Percentiles rank a stretch among this genome's conserved stretches.
These are phyloP conservation scores for Termitomyces sp. DNA, from an alignment of 768 basidiomycete species.

Conservation along the genomic window DNA sequence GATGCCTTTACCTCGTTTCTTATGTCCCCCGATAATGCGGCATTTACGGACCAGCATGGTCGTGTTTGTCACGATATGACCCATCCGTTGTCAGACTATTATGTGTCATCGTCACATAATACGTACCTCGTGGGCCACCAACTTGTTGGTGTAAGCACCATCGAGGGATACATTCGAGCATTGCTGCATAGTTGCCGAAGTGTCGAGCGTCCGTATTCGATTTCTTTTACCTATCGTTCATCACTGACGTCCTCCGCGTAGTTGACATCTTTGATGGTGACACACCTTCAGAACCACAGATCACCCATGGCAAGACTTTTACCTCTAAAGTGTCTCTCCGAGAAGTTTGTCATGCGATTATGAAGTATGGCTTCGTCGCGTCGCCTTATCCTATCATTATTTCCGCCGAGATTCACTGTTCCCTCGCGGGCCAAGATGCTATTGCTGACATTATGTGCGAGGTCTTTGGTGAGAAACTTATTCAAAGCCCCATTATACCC, in stretches of 20 bases:
- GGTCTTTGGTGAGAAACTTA: slow-evolving; percentile 39
- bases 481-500: slow-evolving; percentile 19
- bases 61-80: slow-evolving; percentile 81
- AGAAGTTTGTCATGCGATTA: slow-evolving; percentile 81
- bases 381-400: slow-evolving; percentile 96
- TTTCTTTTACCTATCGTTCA: not conserved
- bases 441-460: slow-evolving; percentile 42
- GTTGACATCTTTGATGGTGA: slow-evolving; percentile 94
- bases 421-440: slow-evolving; percentile 48
- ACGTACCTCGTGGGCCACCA: slow-evolving; percentile 86
- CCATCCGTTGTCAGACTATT: slow-evolving; percentile 82
- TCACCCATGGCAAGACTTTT: slow-evolving; percentile 93
- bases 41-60: slow-evolving; percentile 37
- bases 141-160: slow-evolving; percentile 81
- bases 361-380: slow-evolving; percentile 89
- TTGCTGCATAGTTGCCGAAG: slow-evolving; percentile 86
- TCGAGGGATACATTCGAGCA: slow-evolving; percentile 93
- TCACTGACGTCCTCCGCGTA: slow-evolving; percentile 25
- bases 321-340: slow-evolving; percentile 83
- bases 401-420: slow-evolving; percentile 94
- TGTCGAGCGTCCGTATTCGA: slow-evolving; percentile 69
- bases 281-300: slow-evolving; percentile 55
- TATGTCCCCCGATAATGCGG: slow-evolving; percentile 71
- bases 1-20: slow-evolving; percentile 79
- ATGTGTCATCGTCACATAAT: slow-evolving; percentile 87